Percentiles rank a stretch among this genome's conserved stretches.
These are phyloP conservation scores for Alternaria angustiovoidea DNA, from an alignment of 2,329 filamentous ascomycete species.

Conservation along the genomic window DNA sequence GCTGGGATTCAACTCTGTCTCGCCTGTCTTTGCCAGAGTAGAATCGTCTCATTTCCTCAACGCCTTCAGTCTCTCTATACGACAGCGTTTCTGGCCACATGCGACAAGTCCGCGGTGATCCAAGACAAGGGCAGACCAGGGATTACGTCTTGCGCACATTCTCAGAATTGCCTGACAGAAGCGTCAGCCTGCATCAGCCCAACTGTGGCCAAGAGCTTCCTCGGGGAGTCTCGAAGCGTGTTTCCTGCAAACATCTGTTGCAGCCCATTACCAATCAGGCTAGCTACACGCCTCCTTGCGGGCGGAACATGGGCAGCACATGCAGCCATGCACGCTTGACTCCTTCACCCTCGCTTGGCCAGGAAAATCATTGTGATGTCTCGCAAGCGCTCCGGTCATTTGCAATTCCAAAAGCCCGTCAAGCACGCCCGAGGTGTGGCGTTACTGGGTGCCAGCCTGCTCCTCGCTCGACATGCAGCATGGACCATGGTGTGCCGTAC, in stretches of 20 bases:
- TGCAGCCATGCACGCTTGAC: conserved; percentile 14
- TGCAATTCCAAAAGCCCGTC: background rate
- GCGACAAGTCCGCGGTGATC: conserved; percentile 4
- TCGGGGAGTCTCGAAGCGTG: conserved; percentile 35
- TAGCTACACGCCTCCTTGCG: conserved; percentile 11
- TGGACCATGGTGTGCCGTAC: conserved; percentile 22
- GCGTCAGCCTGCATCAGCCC: conserved; percentile 23
- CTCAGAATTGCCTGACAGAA: conserved; percentile 8
- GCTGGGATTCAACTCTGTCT: conserved; percentile 1
- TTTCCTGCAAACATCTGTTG: conserved; percentile 26
- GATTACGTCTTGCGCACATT: conserved; percentile 1
- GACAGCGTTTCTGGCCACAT: background rate
- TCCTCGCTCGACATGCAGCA: conserved; percentile 15
- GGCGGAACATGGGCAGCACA: conserved; percentile 21
- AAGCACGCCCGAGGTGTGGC: conserved; percentile 9
- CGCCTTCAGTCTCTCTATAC: conserved; percentile 1
- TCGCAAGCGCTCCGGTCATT: conserved; percentile 5
- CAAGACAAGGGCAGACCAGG: conserved; percentile 7
- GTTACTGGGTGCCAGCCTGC: conserved; percentile 1
- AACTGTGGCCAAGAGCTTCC: conserved; percentile 27
- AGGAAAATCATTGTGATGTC: conserved; percentile 19
- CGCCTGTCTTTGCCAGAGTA: conserved; percentile 1
- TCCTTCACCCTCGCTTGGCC: conserved; percentile 7
- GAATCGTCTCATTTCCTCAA: conserved; percentile 7
- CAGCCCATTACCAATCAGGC: conserved; percentile 14